A percentile compares a stretch with the other conserved stretches of the same genome.
These are phyloP conservation scores for Aspergillus novofumigatus DNA, from an alignment of 2,329 filamentous ascomycete genomes.

Conservation along the genomic window DNA sequence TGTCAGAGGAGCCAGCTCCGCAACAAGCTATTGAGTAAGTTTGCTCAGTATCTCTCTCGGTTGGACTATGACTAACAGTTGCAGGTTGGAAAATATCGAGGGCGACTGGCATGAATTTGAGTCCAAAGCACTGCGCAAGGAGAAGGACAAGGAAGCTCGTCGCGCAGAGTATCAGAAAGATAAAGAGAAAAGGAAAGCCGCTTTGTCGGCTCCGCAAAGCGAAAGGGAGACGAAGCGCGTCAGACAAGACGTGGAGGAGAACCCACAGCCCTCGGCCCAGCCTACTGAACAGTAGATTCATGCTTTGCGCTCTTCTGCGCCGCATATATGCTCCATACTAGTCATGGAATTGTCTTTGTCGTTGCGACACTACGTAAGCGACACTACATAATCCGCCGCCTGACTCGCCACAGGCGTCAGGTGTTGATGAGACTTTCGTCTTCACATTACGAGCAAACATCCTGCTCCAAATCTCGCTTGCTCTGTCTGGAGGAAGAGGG, in stretches of 20 bases:
- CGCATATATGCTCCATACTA: neutral
- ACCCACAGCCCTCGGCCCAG: slow-evolving; percentile 5
- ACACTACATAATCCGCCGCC: neutral
- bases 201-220: slow-evolving; percentile 26
- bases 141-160: slow-evolving; percentile 64
- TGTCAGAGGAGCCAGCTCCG: slow-evolving; percentile 69
- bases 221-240: slow-evolving; percentile 41
- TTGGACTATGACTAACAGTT: slow-evolving; percentile 6
- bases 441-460: neutral
- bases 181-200: slow-evolving; percentile 48
- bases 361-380: neutral
- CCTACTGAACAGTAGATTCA: slow-evolving; percentile 4
- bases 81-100: slow-evolving; percentile 69
- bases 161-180: slow-evolving; percentile 44
- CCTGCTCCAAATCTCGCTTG: neutral
- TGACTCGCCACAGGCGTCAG: too few species aligned
- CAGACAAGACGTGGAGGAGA: slow-evolving; percentile 27
- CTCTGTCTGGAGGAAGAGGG: neutral
- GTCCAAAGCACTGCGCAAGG: slow-evolving; percentile 87
- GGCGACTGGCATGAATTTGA: slow-evolving; percentile 99
- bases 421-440: too few species aligned
- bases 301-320: neutral
- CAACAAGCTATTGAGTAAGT: slow-evolving; percentile 77
- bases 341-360: neutral
- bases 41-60: slow-evolving; percentile 1